These are phyloP conservation scores for Chaetomium olivaceum DNA, from an alignment of 2,329 filamentous ascomycete species.

Conservation along the genomic window DNA sequence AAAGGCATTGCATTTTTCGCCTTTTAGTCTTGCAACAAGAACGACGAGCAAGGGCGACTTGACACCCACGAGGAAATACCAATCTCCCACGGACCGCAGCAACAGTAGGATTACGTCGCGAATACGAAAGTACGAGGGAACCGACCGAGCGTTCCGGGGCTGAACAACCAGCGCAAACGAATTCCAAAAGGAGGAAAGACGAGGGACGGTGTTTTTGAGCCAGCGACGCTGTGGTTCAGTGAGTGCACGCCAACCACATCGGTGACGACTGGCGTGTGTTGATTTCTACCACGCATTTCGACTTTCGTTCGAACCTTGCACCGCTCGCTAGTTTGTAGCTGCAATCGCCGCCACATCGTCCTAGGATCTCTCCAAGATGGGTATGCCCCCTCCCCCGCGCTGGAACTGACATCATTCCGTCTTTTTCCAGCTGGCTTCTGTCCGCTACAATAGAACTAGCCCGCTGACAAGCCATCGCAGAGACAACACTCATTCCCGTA, in stretches of 20 bases:
- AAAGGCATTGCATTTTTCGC: background rate
- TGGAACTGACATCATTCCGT: background rate
- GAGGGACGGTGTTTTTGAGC: background rate
- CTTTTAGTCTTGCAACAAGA: background rate
- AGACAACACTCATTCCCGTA: slow-evolving; percentile 59
- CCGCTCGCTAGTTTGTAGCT: background rate
- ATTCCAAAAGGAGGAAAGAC: background rate
- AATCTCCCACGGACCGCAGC: background rate
- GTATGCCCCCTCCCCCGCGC: slow-evolving; percentile 1
- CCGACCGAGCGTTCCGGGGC: background rate
- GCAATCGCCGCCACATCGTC: background rate
- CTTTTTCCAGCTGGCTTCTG: too few relatives aligned
- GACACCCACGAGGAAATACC: background rate
- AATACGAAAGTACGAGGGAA: background rate
- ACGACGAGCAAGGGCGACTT: background rate
- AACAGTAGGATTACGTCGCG: background rate
- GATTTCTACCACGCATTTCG: background rate
- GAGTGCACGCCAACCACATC: background rate
- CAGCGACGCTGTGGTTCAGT: background rate
- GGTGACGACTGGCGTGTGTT: background rate
- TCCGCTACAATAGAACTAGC: background rate
- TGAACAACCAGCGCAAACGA: background rate
- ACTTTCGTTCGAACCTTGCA: background rate
- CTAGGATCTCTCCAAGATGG: slow-evolving; percentile 10
- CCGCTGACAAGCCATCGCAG: slow-evolving; percentile 12